Evolutionary conservation across 2,329 filamentous ascomycete species (phyloP), one percentile per base, ranked within the genome.

Genomic region (Fusarium anthophilum): DNA sequence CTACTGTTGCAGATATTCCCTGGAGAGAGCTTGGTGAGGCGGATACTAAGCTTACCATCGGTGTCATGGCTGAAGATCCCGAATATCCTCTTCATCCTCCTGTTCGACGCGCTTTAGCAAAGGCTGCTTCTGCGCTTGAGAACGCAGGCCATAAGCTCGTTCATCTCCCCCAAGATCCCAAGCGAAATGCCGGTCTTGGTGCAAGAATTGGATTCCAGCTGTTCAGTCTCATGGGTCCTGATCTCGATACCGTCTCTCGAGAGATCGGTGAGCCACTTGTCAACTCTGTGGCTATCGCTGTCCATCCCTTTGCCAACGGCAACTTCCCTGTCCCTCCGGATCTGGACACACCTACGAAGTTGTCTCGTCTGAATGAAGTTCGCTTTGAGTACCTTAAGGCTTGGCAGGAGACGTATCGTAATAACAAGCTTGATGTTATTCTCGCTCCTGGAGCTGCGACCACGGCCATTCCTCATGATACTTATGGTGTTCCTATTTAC

Each of bases 71-170:
- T 5, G 85, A 86, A 50, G 86, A 89, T 70, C 79, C 83, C 0
- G 78, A 84, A 4, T 85, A 85, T 37, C 87, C 86, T 1, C 79
- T 89, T 0, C 87, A 89, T 30, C 87, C 89, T 0, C 86, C 87
- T 0, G 83, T 90, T 4, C 82, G 81, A 4, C 81, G 86, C 5
- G 81, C 85, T 3, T 68, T 90, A 4, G 79, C 85, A 10, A 79
- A 75, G 2, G 86, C 86, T 0, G 79, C 83, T 1, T 77, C 79
- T 2, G 75, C 73, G 1, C 76, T 91, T 7, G 75, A 80, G 39
- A 78, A 75, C 0, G 82, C 83, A 0, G 88, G 88, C 1, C 86
- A 90, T 69, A 79, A 77, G 0, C 76, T 90, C 1, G 67, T 88
- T 0, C 70, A 72, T 1, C 68, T 88, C 0, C 63, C 78, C 2